Base-by-base conservation (phyloP, 1,284 basidiomycete species). In the Chondrostereum purpureum region DNA sequence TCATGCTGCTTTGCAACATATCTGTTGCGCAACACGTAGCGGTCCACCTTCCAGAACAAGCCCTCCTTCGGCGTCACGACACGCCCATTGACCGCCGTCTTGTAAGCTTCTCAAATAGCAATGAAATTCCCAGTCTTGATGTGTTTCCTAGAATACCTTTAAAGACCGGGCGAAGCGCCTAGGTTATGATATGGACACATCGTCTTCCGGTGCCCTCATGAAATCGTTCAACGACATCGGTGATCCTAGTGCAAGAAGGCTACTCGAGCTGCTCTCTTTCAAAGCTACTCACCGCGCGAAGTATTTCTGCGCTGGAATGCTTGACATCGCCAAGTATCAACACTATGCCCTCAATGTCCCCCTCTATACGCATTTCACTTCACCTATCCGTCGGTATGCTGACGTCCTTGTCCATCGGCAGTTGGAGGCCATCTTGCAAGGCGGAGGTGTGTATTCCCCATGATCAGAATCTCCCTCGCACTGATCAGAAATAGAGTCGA, bases 291-390 rank as follows among this genome's bases (percentile, higher is more conserved):
- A 87, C 50, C 80, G 83, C 43, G 91, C 96, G 52, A 94, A 94
- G 63, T 98, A 99, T 69, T 99, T 97, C 81, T 99, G 95, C 62
- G 83, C 94, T 19, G 96, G 96, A 53, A 96, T 98, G 92, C 76
- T 99, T 55, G 96, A 99, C 66, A 99, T 99, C 59, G 91, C 93
- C 37, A 98, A 99, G 70, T 99, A 98, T 63, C 70, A 79, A 24
- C 96, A 99, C 68, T 98, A 91, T 63, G 85, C 93, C 1, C 73
- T 99, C 55, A 95, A 86, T 56, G 73, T 83, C 5, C 93, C 96
- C 5, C 72, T 99, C 42, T 99, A 99, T 72, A 96, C 94, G 18
- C 95, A 99, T 65, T 99, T 97, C 67, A 96, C 94, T 13, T 92
- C 90, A 2, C 91, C 92, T 3, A 92, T 94, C 55, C 82, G 92